Percentiles rank a stretch among this genome's conserved stretches.
These are phyloP conservation scores for Rosa lucieae DNA, from an alignment of 306 rosid species.

Conservation along the genomic window DNA sequence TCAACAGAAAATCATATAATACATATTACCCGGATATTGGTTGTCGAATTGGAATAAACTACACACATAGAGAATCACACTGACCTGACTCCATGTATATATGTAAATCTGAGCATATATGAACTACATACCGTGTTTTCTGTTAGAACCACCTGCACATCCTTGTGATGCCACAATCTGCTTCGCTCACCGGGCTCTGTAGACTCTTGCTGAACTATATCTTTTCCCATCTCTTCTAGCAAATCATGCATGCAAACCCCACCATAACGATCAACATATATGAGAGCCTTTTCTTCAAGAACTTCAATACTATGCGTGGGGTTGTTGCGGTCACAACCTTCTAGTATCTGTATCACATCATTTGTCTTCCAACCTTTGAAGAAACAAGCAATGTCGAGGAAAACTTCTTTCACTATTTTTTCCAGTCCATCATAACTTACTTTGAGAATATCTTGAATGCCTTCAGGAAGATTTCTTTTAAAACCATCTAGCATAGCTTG, in stretches of 20 bases:
- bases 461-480: constrained; percentile 29
- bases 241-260: constrained; percentile 38
- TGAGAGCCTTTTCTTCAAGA: neutral
- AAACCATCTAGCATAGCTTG: constrained; percentile 26
- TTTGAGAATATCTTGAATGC: constrained; percentile 35
- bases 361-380: too few species aligned
- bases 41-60: too few species aligned
- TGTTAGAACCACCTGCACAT: neutral
- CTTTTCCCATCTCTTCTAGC: constrained; percentile 37
- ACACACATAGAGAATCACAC: too few species aligned
- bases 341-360: too few species aligned
- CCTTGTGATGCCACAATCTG: constrained; percentile 22
- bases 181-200: constrained; percentile 17
- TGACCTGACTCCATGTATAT: too few species aligned
- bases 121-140: neutral
- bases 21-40: too few species aligned
- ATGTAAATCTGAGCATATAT: too few species aligned
- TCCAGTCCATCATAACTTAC: constrained; percentile 38
- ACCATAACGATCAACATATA: neutral
- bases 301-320: neutral
- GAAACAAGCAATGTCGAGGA: neutral
- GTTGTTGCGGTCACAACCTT: constrained; percentile 17
- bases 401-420: constrained; percentile 18
- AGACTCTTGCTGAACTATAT: constrained; percentile 26
- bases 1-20: too few species aligned